Percentiles rank a stretch among this genome's conserved stretches.
phyloP scores from a whole-genome alignment of 106 monocot species.

The Acanthochlamys bracteata region DNA sequence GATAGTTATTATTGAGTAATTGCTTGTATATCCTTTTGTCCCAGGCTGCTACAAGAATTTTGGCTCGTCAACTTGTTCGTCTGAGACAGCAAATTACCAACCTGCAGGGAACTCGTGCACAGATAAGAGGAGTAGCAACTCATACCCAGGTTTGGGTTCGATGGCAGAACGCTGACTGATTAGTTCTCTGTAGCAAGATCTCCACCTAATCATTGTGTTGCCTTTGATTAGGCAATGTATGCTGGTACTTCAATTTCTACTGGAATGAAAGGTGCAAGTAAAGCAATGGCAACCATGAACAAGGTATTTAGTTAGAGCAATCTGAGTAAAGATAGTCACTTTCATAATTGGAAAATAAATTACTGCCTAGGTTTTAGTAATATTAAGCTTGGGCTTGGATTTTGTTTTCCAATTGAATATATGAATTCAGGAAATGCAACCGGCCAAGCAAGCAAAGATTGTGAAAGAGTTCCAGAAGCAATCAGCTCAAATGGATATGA shows the following conservation, averaged over 20 bases:
- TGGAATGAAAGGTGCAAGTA: slow-evolving; percentile 99
- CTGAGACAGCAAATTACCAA: slow-evolving; percentile 95
- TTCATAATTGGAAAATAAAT: too few species aligned
- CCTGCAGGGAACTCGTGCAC: slow-evolving; percentile 91
- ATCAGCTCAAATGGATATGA: slow-evolving; percentile 96
- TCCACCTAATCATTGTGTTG: background rate
- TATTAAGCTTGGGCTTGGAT: background rate
- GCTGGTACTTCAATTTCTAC: slow-evolving; percentile 93
- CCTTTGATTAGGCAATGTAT: slow-evolving; percentile 76
- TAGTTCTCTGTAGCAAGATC: background rate
- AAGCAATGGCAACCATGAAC: slow-evolving; percentile 98
- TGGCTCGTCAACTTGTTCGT: slow-evolving; percentile 91
- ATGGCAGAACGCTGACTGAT: background rate
- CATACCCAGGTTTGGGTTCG: slow-evolving; percentile 69
- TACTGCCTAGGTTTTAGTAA: too few species aligned
- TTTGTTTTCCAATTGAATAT: background rate
- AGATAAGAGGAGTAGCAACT: slow-evolving; percentile 92
- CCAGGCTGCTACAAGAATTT: slow-evolving; percentile 86
- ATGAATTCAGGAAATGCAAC: slow-evolving; percentile 87
- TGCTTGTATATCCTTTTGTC: background rate
- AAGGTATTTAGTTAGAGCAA: slow-evolving; percentile 31
- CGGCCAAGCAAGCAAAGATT: slow-evolving; percentile 77
- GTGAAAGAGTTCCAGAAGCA: slow-evolving; percentile 97
- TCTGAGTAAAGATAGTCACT: too few species aligned
- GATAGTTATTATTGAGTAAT: background rate